Evolutionary conservation across 495 filamentous ascomycete genomes (phyloP), one percentile per base, ranked within the genome.

Genomic region (Trichoderma gamsii): DNA sequence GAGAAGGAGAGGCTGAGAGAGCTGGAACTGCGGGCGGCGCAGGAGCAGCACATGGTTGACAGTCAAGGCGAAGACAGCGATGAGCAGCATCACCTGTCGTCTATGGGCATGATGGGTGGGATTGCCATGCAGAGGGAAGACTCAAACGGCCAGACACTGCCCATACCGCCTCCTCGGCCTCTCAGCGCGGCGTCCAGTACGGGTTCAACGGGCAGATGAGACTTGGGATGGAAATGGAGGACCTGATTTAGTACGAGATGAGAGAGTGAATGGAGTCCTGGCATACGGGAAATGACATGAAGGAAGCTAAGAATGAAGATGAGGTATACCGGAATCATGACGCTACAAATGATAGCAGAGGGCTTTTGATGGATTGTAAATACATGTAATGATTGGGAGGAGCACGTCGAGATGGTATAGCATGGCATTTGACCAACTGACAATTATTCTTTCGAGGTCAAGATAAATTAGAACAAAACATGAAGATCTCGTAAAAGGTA

Each of bases 1-100:
- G 82, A 85, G 77, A 85, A 85, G 77, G 73, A 74, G 71, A 72
- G 81, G 41, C 67, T 79, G 52, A 75, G 71, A 64, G 78, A 83
- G 69, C 69, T 79, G 16, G 72, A 79, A 69, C 69, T 66, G 52
- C 71, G 73, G 51, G 73, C 76, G 63, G 74, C 75, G 0, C 76
- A 81, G 67, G 77, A 82, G 69, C 76, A 81, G 67, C 71, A 69
- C 21, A 69, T 75, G 7, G 76, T 76, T 16, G 72, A 71, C 16
- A 75, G 72, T 43, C 73, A 71, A 63, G 65, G 41, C n/a, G 65
- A 66, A 9, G 70, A 75, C 12, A 72, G 74, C 38, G 74, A 75
- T 25, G 76, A 73, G 63, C 73, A 64, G 71, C 65, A 6, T 70
- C 68, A 13, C 70, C 66, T 9, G 70, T 68, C 5, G 66, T 65